Evolutionary conservation across 495 filamentous ascomycete species (phyloP).

Genomic region (Platismatia glauca): DNA sequence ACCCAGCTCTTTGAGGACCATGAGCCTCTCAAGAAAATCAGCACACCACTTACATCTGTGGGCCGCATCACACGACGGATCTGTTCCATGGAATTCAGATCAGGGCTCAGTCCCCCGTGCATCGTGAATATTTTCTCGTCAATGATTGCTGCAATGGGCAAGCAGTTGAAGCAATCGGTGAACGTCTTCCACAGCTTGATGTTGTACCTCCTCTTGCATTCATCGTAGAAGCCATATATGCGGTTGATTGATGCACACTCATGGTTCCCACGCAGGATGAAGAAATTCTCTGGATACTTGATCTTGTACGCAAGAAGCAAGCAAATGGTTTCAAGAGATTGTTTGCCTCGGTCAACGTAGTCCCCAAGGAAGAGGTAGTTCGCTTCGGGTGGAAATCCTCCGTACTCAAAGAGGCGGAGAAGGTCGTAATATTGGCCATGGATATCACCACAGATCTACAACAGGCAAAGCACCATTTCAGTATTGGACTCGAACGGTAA

Average conservation of each 20-base stretch:
- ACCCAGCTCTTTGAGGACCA: conserved; percentile 23
- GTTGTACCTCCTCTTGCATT: conserved; percentile 98
- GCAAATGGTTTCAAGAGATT: conserved; percentile 99
- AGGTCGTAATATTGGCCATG: conserved; percentile 99
- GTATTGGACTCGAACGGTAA: neutral
- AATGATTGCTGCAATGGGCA: conserved; percentile 99
- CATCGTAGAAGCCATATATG: conserved; percentile 99
- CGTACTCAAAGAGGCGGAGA: conserved; percentile 95
- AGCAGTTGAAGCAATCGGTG: conserved; percentile 99
- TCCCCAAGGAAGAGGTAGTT: conserved; percentile 99
- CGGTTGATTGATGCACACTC: conserved; percentile 99
- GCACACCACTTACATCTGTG: conserved; percentile 72
- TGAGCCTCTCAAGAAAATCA: conserved; percentile 19
- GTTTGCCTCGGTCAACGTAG: conserved; percentile 98
- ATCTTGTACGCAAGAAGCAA: conserved; percentile 98
- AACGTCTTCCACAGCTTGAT: conserved; percentile 99
- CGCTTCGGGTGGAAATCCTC: conserved; percentile 95
- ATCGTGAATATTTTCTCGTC: conserved; percentile 99
- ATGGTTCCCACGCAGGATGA: conserved; percentile 96
- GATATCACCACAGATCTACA: conserved; percentile 96
- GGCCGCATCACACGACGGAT: conserved; percentile 98
- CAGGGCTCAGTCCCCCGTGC: conserved; percentile 95
- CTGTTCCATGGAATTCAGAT: conserved; percentile 99
- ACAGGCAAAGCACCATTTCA: neutral
- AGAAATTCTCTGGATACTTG: conserved; percentile 99